A percentile compares a stretch with the other conserved stretches of the same genome.
Evolutionary conservation across 768 basidiomycete genomes (phyloP).

Genomic region (Rossbeevera mucosa): DNA sequence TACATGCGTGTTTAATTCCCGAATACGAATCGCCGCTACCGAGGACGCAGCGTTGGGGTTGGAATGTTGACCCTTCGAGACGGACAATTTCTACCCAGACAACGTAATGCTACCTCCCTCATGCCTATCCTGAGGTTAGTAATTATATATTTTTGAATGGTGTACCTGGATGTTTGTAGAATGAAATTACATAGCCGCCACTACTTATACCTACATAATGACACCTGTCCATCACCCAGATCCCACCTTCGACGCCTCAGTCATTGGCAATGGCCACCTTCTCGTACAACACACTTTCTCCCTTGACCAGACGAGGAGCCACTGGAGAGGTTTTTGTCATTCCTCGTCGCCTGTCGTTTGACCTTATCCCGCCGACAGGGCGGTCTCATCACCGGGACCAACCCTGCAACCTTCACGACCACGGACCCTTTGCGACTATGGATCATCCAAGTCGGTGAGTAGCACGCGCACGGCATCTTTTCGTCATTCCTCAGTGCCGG

Average conservation of each 20-base stretch:
- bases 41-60: too few species aligned
- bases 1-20: too few species aligned
- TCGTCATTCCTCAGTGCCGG: not conserved
- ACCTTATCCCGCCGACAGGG: constrained; percentile 43
- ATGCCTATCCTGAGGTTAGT: too few species aligned
- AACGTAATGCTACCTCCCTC: too few species aligned
- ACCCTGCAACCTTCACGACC: constrained; percentile 63
- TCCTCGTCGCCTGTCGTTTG: not conserved
- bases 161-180: too few species aligned
- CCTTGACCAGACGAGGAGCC: constrained; percentile 7
- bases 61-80: too few species aligned
- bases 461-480: not conserved
- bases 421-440: constrained; percentile 70
- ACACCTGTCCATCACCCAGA: not conserved
- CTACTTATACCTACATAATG: not conserved
- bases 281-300: constrained; percentile 42
- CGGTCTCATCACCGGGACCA: constrained; percentile 68
- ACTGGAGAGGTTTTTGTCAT: constrained; percentile 21
- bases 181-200: not conserved
- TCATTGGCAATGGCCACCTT: constrained; percentile 39
- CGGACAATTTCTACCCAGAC: too few species aligned
- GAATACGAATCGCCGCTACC: too few species aligned
- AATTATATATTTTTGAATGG: too few species aligned
- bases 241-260: not conserved
- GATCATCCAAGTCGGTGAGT: constrained; percentile 74